Evolutionary conservation across 345 rosid genomes (phyloP).

Genomic region (Tarenaya hassleriana): DNA sequence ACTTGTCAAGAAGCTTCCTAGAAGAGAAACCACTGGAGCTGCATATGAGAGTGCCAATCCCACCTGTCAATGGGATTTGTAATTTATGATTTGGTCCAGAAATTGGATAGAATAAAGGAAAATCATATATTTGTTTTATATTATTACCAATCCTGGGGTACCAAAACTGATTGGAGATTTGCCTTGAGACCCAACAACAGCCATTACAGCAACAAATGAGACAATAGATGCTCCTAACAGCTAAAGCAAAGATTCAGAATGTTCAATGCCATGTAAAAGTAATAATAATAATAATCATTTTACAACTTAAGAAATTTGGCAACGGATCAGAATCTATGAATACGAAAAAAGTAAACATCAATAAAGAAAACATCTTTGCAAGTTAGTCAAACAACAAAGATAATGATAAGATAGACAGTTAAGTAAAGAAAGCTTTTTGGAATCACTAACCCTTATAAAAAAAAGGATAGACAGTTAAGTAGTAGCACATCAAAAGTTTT

Average conservation of each 20-base stretch:
- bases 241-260: conserved; percentile 34
- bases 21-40: conserved; percentile 72
- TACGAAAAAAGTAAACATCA: neutral
- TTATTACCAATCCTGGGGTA: conserved; percentile 81
- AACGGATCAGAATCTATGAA: no score
- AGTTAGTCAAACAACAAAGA: neutral
- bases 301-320: no score
- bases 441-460: no score
- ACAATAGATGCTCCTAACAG: conserved; percentile 69
- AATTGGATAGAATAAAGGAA: conserved; percentile 2
- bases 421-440: no score
- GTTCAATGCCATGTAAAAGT: conserved; percentile 6
- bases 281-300: no score
- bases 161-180: conserved; percentile 63
- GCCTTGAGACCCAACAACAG: conserved; percentile 64
- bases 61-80: conserved; percentile 40
- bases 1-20: conserved; percentile 84
- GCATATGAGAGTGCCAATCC: conserved; percentile 93
- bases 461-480: no score
- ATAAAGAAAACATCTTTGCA: neutral
- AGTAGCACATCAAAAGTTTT: no score
- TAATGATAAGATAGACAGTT: no score
- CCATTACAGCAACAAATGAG: conserved; percentile 67
- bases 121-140: conserved; percentile 13
- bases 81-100: neutral